Percentiles rank a stretch among this genome's conserved stretches.
phyloP scores from a whole-genome alignment of 352 stramenopile species.

The Phytophthora aleatoria region DNA sequence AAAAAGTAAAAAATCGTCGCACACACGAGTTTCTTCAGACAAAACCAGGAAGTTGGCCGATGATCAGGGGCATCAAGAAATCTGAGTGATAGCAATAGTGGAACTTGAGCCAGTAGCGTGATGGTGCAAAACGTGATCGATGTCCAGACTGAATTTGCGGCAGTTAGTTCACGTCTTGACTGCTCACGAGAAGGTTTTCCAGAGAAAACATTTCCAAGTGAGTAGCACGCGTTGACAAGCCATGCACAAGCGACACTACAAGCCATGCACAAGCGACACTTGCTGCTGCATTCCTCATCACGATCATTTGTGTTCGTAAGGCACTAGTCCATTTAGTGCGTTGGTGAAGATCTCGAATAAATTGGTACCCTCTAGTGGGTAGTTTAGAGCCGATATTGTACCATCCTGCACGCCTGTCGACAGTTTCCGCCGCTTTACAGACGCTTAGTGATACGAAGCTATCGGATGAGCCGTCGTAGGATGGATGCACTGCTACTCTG shows the following conservation, averaged over 20 bases:
- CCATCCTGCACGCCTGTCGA: no score
- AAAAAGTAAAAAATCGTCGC: conserved; percentile 12
- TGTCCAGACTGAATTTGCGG: conserved; percentile 16
- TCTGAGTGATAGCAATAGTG: conserved; percentile 14
- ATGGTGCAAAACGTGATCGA: conserved; percentile 15
- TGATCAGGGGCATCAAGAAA: conserved; percentile 16
- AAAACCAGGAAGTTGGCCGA: conserved; percentile 16
- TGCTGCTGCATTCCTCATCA: conserved; percentile 13
- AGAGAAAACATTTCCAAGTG: conserved; percentile 24
- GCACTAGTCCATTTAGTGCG: conserved; percentile 3
- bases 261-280: conserved; percentile 22
- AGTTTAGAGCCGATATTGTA: no score
- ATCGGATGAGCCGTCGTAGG: no score
- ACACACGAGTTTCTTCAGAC: conserved; percentile 19
- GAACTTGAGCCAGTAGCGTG: conserved; percentile 9
- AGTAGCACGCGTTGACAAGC: conserved; percentile 17
- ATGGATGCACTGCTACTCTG: no score
- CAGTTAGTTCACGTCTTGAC: conserved; percentile 16
- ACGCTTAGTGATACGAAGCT: no score
- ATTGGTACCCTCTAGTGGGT: no score
- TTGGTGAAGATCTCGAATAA: background rate
- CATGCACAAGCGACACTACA: conserved; percentile 19
- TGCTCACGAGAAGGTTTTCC: conserved; percentile 14
- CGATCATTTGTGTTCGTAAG: conserved; percentile 5
- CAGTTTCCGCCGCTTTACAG: no score